phyloP scores from a whole-genome alignment of 140 eudicot genomes.

The Eryngium alpinum region DNA sequence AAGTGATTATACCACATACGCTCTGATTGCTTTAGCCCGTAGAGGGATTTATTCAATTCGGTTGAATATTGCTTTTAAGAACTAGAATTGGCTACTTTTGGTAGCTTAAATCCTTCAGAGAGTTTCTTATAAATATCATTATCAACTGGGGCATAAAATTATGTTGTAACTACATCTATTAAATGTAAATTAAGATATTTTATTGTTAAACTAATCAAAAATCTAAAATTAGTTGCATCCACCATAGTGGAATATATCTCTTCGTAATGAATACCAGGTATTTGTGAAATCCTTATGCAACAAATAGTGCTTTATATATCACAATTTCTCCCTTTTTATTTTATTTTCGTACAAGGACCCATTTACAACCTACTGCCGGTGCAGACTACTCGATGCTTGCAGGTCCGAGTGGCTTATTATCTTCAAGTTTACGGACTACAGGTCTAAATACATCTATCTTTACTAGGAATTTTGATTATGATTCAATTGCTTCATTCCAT shows the following conservation, averaged over 20 bases:
- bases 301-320: slow-evolving; percentile 23
- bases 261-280: slow-evolving; percentile 21
- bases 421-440: slow-evolving; percentile 11
- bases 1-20: too few relatives aligned
- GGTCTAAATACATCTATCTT: slow-evolving; percentile 21
- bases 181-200: slow-evolving; percentile 9
- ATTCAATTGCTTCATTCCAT: too few relatives aligned
- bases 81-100: not conserved
- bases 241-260: slow-evolving; percentile 13
- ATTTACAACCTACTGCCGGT: slow-evolving; percentile 14
- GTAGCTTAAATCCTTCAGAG: slow-evolving; percentile 15
- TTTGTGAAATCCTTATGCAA: slow-evolving; percentile 26
- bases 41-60: slow-evolving; percentile 1
- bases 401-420: slow-evolving; percentile 10
- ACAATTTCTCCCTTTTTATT: slow-evolving; percentile 19
- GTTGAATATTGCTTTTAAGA: slow-evolving; percentile 5
- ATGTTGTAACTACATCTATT: too few relatives aligned
- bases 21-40: slow-evolving; percentile 19
- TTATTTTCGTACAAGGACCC: slow-evolving; percentile 22
- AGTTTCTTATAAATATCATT: too few relatives aligned
- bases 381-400: too few relatives aligned
- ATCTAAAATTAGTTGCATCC: slow-evolving; percentile 18
- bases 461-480: slow-evolving; percentile 4
- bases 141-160: too few relatives aligned
- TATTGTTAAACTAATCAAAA: slow-evolving; percentile 15